Base-by-base conservation (phyloP, 257 asterid species). In the Avicennia marina region DNA sequence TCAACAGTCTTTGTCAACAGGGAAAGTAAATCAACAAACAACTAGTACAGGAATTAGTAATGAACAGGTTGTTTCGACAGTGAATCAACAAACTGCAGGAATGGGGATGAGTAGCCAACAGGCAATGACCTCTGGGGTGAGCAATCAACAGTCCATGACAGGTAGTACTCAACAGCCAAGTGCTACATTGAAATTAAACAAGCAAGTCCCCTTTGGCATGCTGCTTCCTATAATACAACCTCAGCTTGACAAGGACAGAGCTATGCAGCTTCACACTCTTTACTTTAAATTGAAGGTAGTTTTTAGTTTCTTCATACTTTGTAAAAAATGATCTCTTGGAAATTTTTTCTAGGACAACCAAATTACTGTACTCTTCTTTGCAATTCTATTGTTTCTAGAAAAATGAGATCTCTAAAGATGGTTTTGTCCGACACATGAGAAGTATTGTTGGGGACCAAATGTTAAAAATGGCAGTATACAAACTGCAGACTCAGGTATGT, bases 191-290 rank as follows among this genome's bases (percentile, higher is more conserved):
- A 84, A 76, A 56, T 80, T 73, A 69, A 82, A 90, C 62, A 88
- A 84, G 68, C 97, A 88, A 75, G 97, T 91, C 61, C 95, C 98
- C 13, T 83, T 86, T 74, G 97, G 89, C 56, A 49, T 83, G 85
- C 66, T 91, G 81, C 95, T 91, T 70, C 95, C 97, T 52, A 79
- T 83, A 67, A 86, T 91, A 67, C 85, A 71, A 63, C 93, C 95
- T 58, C 95, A 78, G 66, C 95, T 88, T 59, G 97, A 91, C 78
- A 83, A 77, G 77, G 97, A 88, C 60, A 84, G 95, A 72, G 85
- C 87, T 18, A 73, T 82, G 98, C 95, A 88, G 49, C 90, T 91
- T 60, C 78, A 75, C 29, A 83, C 80, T n/a, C 82, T 88, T 57
- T 88, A 85, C 75, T 25, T 39, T 45, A 81, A 69, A 68, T 82